phyloP scores from a whole-genome alignment of 2,329 filamentous ascomycete species.

The Cytospora schulzeri region DNA sequence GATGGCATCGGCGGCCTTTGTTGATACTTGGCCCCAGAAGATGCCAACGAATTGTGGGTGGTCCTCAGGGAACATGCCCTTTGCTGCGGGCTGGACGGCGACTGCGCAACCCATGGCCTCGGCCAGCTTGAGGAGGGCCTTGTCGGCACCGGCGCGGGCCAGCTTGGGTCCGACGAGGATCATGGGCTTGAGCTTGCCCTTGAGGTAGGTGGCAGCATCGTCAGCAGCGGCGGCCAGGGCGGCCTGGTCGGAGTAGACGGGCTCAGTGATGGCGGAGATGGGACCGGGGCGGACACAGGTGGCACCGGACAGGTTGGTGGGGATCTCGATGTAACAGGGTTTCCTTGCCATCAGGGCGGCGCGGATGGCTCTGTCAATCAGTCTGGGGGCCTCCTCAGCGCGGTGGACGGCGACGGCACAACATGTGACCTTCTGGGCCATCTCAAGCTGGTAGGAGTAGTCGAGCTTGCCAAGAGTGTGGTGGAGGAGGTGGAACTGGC shows the following conservation, averaged over 20 bases:
- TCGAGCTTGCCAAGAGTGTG: conserved; percentile 35
- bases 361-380: conserved; percentile 35
- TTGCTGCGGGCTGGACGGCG: conserved; percentile 35
- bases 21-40: conserved; percentile 35
- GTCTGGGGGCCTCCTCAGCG: conserved; percentile 33
- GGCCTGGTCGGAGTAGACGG: conserved; percentile 26
- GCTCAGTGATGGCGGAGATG: conserved; percentile 33
- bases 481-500: conserved; percentile 35
- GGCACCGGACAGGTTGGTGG: conserved; percentile 34
- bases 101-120: conserved; percentile 35
- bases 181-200: conserved; percentile 34
- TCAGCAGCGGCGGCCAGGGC: conserved; percentile 33
- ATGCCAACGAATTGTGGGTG: conserved; percentile 34
- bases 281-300: conserved; percentile 34
- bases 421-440: conserved; percentile 38
- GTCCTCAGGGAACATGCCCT: conserved; percentile 36
- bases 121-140: conserved; percentile 32
- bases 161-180: conserved; percentile 35
- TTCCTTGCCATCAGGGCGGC: conserved; percentile 32
- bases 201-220: conserved; percentile 31
- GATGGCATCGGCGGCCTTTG: conserved; percentile 33
- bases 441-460: conserved; percentile 37
- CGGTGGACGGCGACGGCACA: conserved; percentile 34
- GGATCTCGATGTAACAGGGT: conserved; percentile 36
- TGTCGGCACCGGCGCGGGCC: conserved; percentile 29